Evolutionary conservation across 2,329 filamentous ascomycete species (phyloP), one percentile per base, ranked within the genome.

Genomic region (Geosmithia putterillii): DNA sequence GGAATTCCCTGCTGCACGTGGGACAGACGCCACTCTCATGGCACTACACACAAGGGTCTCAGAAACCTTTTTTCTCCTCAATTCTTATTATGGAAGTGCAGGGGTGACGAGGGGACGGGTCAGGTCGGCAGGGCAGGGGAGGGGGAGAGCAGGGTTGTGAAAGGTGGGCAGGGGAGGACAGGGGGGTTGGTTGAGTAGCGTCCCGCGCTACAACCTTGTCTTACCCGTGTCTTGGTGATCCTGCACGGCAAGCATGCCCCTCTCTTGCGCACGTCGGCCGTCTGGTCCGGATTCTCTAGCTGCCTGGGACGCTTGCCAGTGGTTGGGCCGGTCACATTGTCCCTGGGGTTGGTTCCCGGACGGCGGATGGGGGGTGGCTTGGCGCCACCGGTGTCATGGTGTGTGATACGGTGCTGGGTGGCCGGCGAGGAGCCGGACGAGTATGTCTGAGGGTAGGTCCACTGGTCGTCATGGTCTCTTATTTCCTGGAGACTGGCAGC

Each of bases 211-310:
- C 22, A 18, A n/a, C 43, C 34, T 46, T 54, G 52, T 55, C 67
- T 63, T 63, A 72, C 70, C 51, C 59, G 56, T 50, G 65, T 63
- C 58, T 70, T 73, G 49, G 61, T 63, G 47, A 67, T 60, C 49
- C 63, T 67, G 54, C 70, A 73, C 45, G 63, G 64, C 43, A 66
- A 59, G 50, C 70, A 74, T 28, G 70, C 67, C 45, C 65, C 65
- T 50, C 59, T 60, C 52, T 68, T 66, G 49, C 70, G 67, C 43
- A 73, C 67, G 44, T 64, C 62, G 42, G 67, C 68, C 38, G 70
- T 71, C 55, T 70, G 63, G 46, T 65, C 59, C 37, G 59, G 63
- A 48, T 65, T 57, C 44, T 53, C 53, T 21, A 66, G 54, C 44
- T 64, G 60, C 41, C 62, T 55, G 43, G 53, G 56, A 46, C 59